These are phyloP conservation scores for Globisporangium nagaii DNA, from an alignment of 352 stramenopile genomes.

Conservation along the genomic window DNA sequence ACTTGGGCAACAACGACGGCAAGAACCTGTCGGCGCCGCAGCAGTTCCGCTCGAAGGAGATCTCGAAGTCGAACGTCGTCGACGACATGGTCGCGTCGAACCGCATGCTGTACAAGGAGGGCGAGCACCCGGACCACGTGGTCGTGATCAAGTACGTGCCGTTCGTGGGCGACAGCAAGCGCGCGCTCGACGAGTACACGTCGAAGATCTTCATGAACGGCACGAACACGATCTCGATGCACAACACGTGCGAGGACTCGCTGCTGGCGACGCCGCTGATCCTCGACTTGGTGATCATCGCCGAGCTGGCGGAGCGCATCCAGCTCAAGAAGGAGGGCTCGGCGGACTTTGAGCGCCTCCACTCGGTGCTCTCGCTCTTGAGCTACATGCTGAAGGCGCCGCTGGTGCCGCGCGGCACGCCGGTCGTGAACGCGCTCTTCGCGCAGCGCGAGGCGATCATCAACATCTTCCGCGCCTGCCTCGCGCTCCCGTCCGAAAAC, in stretches of 20 bases:
- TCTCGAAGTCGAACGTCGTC: slow-evolving; percentile 99
- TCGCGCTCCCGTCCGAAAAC: slow-evolving; percentile 96
- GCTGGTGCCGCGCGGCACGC: slow-evolving; percentile 96
- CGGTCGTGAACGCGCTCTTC: slow-evolving; percentile 98
- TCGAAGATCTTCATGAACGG: slow-evolving; percentile 99
- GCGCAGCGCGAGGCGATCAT: slow-evolving; percentile 97
- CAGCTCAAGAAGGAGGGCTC: slow-evolving; percentile 90
- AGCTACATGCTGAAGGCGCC: slow-evolving; percentile 99
- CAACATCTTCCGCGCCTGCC: slow-evolving; percentile 97
- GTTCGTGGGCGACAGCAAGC: slow-evolving; percentile 98
- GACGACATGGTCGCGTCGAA: slow-evolving; percentile 99
- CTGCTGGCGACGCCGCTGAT: slow-evolving; percentile 97
- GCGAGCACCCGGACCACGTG: slow-evolving; percentile 98
- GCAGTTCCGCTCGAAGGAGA: slow-evolving; percentile 99
- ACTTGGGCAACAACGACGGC: slow-evolving; percentile 99
- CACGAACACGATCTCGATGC: slow-evolving; percentile 99
- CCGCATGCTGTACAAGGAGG: slow-evolving; percentile 96
- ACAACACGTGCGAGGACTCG: slow-evolving; percentile 99
- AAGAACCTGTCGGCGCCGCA: slow-evolving; percentile 98
- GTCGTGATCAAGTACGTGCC: slow-evolving; percentile 99
- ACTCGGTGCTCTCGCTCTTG: slow-evolving; percentile 96
- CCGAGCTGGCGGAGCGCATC: slow-evolving; percentile 96
- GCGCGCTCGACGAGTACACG: slow-evolving; percentile 99
- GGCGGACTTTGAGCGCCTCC: slow-evolving; percentile 91
- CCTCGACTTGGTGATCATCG: slow-evolving; percentile 97